Percentiles rank a stretch among this genome's conserved stretches.
Conservation (phyloP, 169 alveolate genomes). For the Plasmodium relictum region DNA sequence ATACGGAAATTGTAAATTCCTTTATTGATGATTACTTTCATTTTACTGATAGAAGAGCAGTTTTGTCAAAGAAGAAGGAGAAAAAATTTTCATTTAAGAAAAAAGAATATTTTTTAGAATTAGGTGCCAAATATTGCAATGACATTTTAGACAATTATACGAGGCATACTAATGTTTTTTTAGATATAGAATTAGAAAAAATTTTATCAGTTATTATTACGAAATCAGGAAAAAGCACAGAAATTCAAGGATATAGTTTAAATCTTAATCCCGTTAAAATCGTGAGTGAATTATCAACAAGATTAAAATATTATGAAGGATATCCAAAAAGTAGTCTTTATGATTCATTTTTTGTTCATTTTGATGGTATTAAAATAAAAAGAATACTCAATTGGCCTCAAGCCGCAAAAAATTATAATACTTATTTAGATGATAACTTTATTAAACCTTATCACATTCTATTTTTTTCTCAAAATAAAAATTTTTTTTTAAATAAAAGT, state of each 20-base stretch:
- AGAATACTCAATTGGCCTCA: slow-evolving; percentile 55
- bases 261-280: slow-evolving; percentile 39
- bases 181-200: slow-evolving; percentile 70
- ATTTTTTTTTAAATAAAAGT: not conserved
- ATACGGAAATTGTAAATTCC: slow-evolving; percentile 45
- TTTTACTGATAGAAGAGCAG: slow-evolving; percentile 43
- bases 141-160: slow-evolving; percentile 66
- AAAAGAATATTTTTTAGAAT: slow-evolving; percentile 64
- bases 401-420: slow-evolving; percentile 52
- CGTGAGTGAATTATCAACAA: slow-evolving; percentile 34
- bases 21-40: slow-evolving; percentile 67
- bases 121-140: slow-evolving; percentile 75
- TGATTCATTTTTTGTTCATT: slow-evolving; percentile 67
- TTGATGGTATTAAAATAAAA: slow-evolving; percentile 60
- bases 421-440: slow-evolving; percentile 47
- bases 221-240: slow-evolving; percentile 66
- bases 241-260: slow-evolving; percentile 72
- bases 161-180: slow-evolving; percentile 35
- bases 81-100: slow-evolving; percentile 40
- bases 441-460: slow-evolving; percentile 37
- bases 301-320: slow-evolving; percentile 34
- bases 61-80: slow-evolving; percentile 36
- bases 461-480: slow-evolving; percentile 19
- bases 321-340: slow-evolving; percentile 19
- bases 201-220: slow-evolving; percentile 62